A percentile compares a stretch with the other conserved stretches of the same genome.
These are phyloP conservation scores for Naegleria lovaniensis DNA, from an alignment of 208 protist genomes.

Conservation along the genomic window DNA sequence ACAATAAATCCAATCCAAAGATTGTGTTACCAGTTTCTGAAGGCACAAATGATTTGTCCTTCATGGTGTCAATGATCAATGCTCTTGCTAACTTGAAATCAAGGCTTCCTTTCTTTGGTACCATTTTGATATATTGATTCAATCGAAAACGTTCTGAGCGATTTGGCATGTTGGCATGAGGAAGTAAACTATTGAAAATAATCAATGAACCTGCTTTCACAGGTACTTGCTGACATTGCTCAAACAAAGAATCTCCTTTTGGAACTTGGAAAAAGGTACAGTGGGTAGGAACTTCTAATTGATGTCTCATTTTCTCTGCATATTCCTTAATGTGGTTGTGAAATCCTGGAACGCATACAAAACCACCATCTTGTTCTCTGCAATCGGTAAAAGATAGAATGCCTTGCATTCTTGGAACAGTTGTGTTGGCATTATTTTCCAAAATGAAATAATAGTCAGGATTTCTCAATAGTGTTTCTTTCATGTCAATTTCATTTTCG, in stretches of 20 bases:
- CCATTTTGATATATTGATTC: background rate
- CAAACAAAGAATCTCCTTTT: background rate
- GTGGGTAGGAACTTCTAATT: no score
- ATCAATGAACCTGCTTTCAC: background rate
- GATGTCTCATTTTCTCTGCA: background rate
- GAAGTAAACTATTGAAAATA: background rate
- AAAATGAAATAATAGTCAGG: background rate
- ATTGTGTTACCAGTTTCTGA: background rate
- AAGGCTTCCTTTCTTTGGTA: background rate
- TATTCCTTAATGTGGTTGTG: background rate
- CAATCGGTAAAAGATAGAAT: background rate
- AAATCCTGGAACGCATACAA: background rate
- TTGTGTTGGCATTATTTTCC: background rate
- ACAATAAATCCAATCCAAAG: background rate
- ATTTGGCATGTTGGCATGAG: background rate
- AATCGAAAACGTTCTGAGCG: background rate
- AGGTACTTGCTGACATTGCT: background rate
- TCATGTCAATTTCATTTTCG: background rate
- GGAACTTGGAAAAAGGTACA: background rate
- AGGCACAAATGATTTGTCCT: background rate
- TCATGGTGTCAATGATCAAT: background rate
- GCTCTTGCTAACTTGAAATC: background rate
- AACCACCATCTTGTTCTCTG: background rate
- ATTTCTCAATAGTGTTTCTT: background rate
- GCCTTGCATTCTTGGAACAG: background rate